These are phyloP conservation scores for Vitis hybrid DNA, from an alignment of 177 flowering plant species.

Conservation along the genomic window DNA sequence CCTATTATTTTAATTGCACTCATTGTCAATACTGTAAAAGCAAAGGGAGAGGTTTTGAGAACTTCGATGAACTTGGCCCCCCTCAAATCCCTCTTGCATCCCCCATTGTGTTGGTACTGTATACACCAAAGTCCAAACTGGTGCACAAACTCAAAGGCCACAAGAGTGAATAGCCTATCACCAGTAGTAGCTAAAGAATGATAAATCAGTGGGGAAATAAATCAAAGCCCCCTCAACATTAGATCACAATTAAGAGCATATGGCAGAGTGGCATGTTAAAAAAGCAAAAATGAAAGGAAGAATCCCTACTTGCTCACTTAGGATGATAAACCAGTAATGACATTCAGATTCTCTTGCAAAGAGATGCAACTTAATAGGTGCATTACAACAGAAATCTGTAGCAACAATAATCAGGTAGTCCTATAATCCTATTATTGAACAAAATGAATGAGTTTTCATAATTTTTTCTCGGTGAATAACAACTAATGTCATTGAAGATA, in stretches of 20 bases:
- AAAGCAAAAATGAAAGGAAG: neutral
- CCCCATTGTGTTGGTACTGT: too few species aligned
- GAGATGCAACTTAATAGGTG: neutral
- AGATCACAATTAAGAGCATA: neutral
- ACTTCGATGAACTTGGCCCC: too few species aligned
- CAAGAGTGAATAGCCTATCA: neutral
- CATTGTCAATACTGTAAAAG: neutral
- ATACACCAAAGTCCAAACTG: too few species aligned
- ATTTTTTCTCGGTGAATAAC: too few species aligned
- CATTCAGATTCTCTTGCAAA: neutral
- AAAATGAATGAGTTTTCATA: neutral
- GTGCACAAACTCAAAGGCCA: neutral
- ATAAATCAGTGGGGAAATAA: neutral
- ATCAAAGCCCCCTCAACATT: neutral
- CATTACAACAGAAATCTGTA: neutral
- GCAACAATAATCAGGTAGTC: neutral
- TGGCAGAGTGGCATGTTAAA: neutral
- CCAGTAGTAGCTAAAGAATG: neutral
- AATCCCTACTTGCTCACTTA: neutral
- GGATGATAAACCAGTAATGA: neutral
- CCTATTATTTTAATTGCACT: neutral
- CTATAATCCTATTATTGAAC: neutral
- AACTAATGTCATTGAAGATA: too few species aligned
- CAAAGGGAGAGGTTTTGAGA: too few species aligned
- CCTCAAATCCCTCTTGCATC: too few species aligned